Conservation (phyloP, 495 filamentous ascomycete species). For the Penicillium atrosanguineum region DNA sequence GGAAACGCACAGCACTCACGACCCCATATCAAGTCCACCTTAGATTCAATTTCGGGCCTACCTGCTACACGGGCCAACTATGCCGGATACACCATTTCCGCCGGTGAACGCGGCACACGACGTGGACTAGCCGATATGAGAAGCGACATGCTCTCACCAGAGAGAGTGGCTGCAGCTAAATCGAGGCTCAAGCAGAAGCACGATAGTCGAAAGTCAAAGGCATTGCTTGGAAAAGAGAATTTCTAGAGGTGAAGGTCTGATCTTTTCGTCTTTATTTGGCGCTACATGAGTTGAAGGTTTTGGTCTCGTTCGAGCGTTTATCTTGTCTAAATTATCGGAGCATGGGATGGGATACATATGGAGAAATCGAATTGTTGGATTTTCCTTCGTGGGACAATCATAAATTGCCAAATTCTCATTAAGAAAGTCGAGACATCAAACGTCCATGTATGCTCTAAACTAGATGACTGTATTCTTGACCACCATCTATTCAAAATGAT, state of each 20-base stretch:
- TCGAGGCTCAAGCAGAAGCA: constrained; percentile 58
- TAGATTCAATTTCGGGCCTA: constrained; percentile 21
- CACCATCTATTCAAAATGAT: not conserved
- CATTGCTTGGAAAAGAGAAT: constrained; percentile 32
- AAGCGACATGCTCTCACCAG: constrained; percentile 51
- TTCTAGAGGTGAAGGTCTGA: not conserved
- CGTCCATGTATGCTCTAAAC: not conserved
- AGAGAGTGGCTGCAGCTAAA: constrained; percentile 60
- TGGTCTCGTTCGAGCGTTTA: not conserved
- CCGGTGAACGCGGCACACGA: constrained; percentile 37
- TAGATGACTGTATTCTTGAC: not conserved
- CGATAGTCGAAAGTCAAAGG: constrained; percentile 31
- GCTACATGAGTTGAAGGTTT: not conserved
- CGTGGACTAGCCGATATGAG: constrained; percentile 31
- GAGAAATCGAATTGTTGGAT: not conserved
- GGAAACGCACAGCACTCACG: constrained; percentile 22
- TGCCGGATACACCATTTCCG: constrained; percentile 21
- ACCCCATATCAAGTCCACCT: constrained; percentile 33
- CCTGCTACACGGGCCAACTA: constrained; percentile 13
- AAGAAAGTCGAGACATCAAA: not conserved
- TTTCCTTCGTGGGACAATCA: not conserved
- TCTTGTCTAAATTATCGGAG: not conserved
- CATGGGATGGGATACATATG: not conserved
- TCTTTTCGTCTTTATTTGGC: not conserved
- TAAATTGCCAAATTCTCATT: not conserved